Percentiles rank a stretch among this genome's conserved stretches.
phyloP scores from a whole-genome alignment of 225 moss, liverwort and hornwort genomes.

The Pseudoscleropodium purum region DNA sequence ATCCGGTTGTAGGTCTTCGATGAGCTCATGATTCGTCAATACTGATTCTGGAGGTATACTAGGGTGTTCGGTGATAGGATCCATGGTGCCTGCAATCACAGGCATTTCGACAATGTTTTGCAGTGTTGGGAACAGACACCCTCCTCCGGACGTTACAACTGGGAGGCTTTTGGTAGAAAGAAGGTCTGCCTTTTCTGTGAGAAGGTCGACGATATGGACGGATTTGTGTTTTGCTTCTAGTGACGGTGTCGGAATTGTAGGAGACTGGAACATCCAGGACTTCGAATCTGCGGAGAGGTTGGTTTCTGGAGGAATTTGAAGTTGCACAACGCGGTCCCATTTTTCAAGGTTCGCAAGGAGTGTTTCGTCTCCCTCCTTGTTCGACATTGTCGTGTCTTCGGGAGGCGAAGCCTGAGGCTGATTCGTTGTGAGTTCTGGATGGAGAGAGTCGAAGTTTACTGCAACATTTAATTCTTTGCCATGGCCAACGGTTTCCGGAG shows the following conservation, averaged over 20 bases:
- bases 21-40: neutral
- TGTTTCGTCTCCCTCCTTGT: neutral
- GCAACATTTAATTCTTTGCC: neutral
- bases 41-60: neutral
- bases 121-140: neutral
- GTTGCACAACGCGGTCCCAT: neutral
- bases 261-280: neutral
- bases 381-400: neutral
- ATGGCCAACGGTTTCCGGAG: neutral
- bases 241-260: neutral
- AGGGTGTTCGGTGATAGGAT: neutral
- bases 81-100: neutral
- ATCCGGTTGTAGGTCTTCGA: neutral
- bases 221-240: neutral
- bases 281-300: neutral
- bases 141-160: neutral
- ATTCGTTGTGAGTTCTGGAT: neutral
- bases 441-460: neutral
- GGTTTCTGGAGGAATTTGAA: neutral
- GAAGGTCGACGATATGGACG: neutral
- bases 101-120: slow-evolving; percentile 12
- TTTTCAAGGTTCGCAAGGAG: neutral
- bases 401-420: neutral
- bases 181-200: neutral
- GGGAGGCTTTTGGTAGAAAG: neutral